phyloP scores from a whole-genome alignment of 768 basidiomycete species.

The Wakefieldia striispora region DNA sequence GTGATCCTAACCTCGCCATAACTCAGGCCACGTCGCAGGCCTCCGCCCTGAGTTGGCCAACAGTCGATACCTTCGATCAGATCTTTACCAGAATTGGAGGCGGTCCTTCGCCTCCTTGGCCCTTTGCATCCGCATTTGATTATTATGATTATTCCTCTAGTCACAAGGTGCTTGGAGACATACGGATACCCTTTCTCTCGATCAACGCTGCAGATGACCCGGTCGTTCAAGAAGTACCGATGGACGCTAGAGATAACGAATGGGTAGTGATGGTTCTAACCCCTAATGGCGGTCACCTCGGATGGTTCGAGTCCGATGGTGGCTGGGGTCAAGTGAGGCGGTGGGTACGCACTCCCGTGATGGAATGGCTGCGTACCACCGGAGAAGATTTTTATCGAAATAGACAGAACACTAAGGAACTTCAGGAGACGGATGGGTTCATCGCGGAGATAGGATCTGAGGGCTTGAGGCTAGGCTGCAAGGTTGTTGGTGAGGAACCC shows the following conservation, averaged over 20 bases:
- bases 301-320: conserved; percentile 69
- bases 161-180: conserved; percentile 53
- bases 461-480: conserved; percentile 48
- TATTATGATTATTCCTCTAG: conserved; percentile 58
- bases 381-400: conserved; percentile 50
- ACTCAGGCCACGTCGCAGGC: conserved; percentile 47
- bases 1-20: conserved; percentile 50
- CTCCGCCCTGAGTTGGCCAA: conserved; percentile 49
- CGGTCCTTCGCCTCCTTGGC: conserved; percentile 58
- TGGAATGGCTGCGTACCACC: conserved; percentile 66
- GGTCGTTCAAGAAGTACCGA: conserved; percentile 62
- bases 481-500: conserved; percentile 51
- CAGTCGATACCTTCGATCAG: conserved; percentile 58
- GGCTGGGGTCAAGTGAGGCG: conserved; percentile 36
- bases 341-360: conserved; percentile 70
- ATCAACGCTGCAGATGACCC: conserved; percentile 80
- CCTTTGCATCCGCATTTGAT: conserved; percentile 42
- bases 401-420: conserved; percentile 26
- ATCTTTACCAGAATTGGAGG: conserved; percentile 66
- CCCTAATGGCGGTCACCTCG: conserved; percentile 69
- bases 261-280: conserved; percentile 64
- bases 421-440: conserved; percentile 58
- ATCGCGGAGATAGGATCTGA: conserved; percentile 56
- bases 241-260: conserved; percentile 50
- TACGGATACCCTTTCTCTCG: conserved; percentile 72